Base-by-base conservation (phyloP, 2,329 filamentous ascomycete species). In the Grosmannia huntii region DNA sequence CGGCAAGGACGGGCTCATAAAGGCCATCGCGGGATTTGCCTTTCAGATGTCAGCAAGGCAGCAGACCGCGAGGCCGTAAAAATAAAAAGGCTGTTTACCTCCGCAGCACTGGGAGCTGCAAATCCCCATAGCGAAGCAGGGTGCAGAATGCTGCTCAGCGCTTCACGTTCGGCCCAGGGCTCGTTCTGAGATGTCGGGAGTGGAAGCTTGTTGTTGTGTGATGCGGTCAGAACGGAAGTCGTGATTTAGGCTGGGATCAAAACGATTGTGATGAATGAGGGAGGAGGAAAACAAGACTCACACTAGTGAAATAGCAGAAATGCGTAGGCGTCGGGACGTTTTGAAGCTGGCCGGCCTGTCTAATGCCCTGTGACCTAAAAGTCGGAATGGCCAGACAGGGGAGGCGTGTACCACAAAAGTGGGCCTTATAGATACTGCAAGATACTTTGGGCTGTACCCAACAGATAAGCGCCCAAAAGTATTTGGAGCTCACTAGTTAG, bases 1-100 rank as follows among this genome's bases (percentile, higher is more conserved):
- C 94, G 67, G 91, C 91, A 62, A 99, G 82, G 59, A 94, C 88
- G 56, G 87, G 86, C 71, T 94, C 89, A 71, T 92, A 91, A 63
- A 90, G 80, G 64, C 84, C 85, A 79, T 92, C 88, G 72, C 85
- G 85, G 72, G 86, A 82, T 74, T 85, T 87, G 68, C 85, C 87
- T 87, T 61, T 21, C 11, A 11, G 14, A 12, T 12, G 41, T 16
- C 16, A 38, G 38, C 21, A 16, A 55, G 23, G 59, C 21, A 14
- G 5, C 38, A 25, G 48, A 55, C 14, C 53, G 27, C 16, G 23
- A 46, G 2, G 25, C 28, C 10, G 14, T n/a, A 38, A 54, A 56
- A 21, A n/a, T 51, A 11, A 50, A 11, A 36, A 38, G 33, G 12
- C 9, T 33, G 16, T 27, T 49, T 71, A 79, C 77, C 75, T 74